A percentile compares a stretch with the other conserved stretches of the same genome.
Conservation (phyloP, 805 yeast species). For the Candida pseudofarinosa region DNA sequence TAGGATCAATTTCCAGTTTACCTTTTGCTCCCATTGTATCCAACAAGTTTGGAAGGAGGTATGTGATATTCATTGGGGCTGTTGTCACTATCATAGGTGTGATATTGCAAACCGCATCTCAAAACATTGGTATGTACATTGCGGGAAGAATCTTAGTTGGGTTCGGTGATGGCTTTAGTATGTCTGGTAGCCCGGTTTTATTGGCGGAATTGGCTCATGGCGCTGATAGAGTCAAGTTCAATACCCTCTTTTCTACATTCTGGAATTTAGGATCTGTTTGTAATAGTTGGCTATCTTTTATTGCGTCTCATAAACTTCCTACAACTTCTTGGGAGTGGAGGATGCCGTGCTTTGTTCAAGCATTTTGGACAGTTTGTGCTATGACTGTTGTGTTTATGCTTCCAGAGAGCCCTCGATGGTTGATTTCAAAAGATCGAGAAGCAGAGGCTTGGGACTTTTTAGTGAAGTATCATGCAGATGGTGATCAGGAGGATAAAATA, state of each 20-base stretch:
- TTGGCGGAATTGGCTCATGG: constrained; percentile 55
- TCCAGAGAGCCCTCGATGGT: constrained; percentile 50
- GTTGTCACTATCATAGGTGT: constrained; percentile 30
- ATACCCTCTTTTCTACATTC: constrained; percentile 57
- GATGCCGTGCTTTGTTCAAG: constrained; percentile 4
- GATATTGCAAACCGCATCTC: constrained; percentile 28
- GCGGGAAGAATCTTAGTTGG: constrained; percentile 49
- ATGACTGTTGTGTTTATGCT: background rate
- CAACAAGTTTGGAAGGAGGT: constrained; percentile 38
- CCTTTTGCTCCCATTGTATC: constrained; percentile 40
- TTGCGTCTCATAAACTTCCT: constrained; percentile 27
- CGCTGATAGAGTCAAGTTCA: constrained; percentile 57
- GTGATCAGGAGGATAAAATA: constrained; percentile 4
- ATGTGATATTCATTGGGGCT: constrained; percentile 32
- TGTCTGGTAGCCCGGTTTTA: constrained; percentile 53
- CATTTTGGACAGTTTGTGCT: background rate
- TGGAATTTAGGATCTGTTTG: constrained; percentile 48
- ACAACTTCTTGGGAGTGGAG: constrained; percentile 20
- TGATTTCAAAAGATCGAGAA: constrained; percentile 28
- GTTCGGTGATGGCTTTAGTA: constrained; percentile 33
- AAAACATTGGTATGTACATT: constrained; percentile 36
- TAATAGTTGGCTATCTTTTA: constrained; percentile 30
- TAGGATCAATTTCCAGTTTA: constrained; percentile 71
- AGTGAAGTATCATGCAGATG: constrained; percentile 29
- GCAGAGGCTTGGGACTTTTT: constrained; percentile 22